Base-by-base conservation (phyloP, 352 stramenopile species). In the Globisporangium spiculum region DNA sequence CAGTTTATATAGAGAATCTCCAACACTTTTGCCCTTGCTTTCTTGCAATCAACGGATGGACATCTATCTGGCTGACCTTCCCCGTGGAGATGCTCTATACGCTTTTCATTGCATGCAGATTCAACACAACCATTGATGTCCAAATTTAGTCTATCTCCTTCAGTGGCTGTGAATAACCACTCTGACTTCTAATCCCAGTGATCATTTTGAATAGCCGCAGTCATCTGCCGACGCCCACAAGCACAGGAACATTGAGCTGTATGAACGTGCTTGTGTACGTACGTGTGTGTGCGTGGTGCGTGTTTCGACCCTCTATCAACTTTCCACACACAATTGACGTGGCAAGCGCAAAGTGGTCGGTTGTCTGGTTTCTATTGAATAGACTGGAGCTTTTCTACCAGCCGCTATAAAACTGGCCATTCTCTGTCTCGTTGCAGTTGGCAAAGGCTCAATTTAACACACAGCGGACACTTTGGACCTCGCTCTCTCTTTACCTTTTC, bases 1-100 rank as follows among this genome's bases (percentile, higher is more conserved):
- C 30, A 44, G 55, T 41, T 44, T 60, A 46, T 60, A 60, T 60
- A 60, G 55, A 60, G 18, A 52, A 52, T 22, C 44, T n/a, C 18
- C 44, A 52, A 24, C 44, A 20, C 44, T 52, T 52, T 52, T 52
- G 16, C 0, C 24, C 30, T 46, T 41, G 16, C 10, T 58, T 36
- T 46, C 22, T 16, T 22, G 32, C 3, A 34, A 34, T 59, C 24
- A 22, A 24, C 22, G n/a, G 7, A 16, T 24, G 30, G 30, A 32
- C 4, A 32, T 32, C 27, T 32, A 2, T 16, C n/a, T 20, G 18
- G 22, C 3, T 26, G 24, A n/a, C 14, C 10, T 26, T 30, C 9
- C 16, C 14, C 10, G 8, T 34, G 24, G 52, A 27, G 27, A 36
- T 58, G 26, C 24, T 48, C 38, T 48, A 48, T 20, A 2, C 14